A percentile compares a stretch with the other conserved stretches of the same genome.
Evolutionary conservation across 2,329 filamentous ascomycete genomes (phyloP).

Genomic region (Neonectria neomacrospora): DNA sequence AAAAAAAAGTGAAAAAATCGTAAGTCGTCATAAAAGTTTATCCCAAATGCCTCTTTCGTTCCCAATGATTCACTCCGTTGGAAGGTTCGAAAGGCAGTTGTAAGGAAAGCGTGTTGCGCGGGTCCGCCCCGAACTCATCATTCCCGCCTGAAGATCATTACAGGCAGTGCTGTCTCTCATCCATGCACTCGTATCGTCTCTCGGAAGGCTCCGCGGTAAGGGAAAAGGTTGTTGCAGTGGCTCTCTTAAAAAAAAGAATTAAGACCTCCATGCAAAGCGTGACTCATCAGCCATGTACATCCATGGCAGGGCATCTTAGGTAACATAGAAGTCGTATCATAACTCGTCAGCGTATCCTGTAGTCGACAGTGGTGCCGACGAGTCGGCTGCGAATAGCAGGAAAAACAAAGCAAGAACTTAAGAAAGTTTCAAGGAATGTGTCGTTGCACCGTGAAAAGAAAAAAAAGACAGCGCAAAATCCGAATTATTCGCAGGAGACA

Average conservation of each 20-base stretch:
- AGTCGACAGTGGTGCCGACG: slow-evolving; percentile 42
- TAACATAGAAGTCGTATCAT: slow-evolving; percentile 51
- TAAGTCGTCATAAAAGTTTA: slow-evolving; percentile 51
- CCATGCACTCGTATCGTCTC: slow-evolving; percentile 47
- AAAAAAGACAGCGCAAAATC: slow-evolving; percentile 6
- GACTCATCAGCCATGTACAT: slow-evolving; percentile 59
- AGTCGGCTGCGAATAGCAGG: slow-evolving; percentile 46
- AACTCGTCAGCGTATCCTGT: slow-evolving; percentile 52
- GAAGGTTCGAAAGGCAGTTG: slow-evolving; percentile 36
- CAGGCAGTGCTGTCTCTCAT: slow-evolving; percentile 50
- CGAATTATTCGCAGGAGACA: slow-evolving; percentile 25
- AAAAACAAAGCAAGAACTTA: slow-evolving; percentile 40
- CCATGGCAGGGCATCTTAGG: slow-evolving; percentile 50
- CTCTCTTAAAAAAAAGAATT: slow-evolving; percentile 39
- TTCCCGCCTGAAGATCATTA: slow-evolving; percentile 53
- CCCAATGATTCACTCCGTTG: slow-evolving; percentile 38
- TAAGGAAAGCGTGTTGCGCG: slow-evolving; percentile 41
- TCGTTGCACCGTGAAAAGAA: slow-evolving; percentile 22
- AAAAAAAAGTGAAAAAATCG: slow-evolving; percentile 44
- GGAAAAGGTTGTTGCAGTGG: slow-evolving; percentile 41
- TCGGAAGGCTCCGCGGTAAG: slow-evolving; percentile 42
- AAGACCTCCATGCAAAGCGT: slow-evolving; percentile 56
- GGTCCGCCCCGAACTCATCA: slow-evolving; percentile 44
- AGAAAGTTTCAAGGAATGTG: slow-evolving; percentile 36
- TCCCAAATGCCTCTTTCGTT: slow-evolving; percentile 41